Evolutionary conservation across 192 early-diverging fungal genomes (phyloP).

Genomic region (Backusella tarrabulga): DNA sequence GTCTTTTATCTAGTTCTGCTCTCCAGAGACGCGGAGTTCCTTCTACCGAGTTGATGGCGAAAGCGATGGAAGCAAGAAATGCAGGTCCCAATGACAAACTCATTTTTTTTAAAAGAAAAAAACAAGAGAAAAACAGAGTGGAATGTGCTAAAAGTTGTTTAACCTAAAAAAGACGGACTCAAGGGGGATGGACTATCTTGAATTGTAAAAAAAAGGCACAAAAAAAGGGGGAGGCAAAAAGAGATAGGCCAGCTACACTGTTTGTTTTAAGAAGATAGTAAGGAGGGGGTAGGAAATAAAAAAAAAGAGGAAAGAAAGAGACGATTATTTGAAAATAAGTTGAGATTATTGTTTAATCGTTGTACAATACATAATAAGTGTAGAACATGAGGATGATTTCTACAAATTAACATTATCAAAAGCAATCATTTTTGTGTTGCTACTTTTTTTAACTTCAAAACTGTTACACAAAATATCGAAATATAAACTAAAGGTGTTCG

Average conservation of each 20-base stretch:
- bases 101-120: constrained; percentile 1
- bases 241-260: not conserved
- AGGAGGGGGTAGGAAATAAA: not conserved
- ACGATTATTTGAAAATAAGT: constrained; percentile 1
- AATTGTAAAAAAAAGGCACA: not conserved
- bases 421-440: constrained; percentile 6
- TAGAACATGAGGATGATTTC: constrained; percentile 1
- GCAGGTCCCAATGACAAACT: constrained; percentile 1
- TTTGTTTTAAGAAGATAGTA: not conserved
- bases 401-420: constrained; percentile 5
- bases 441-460: not conserved
- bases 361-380: not conserved
- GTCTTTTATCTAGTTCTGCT: not conserved
- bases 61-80: constrained; percentile 11
- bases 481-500: not conserved
- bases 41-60: not conserved
- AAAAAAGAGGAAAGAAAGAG: not conserved
- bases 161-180: not conserved
- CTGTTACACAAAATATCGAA: not conserved
- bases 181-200: not conserved
- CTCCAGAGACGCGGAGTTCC: constrained; percentile 9
- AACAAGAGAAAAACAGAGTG: not conserved
- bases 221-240: not conserved
- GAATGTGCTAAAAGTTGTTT: not conserved
- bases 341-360: not conserved